Evolutionary conservation across 306 rosid species (phyloP).

Genomic region (Pyrus betulifolia): DNA sequence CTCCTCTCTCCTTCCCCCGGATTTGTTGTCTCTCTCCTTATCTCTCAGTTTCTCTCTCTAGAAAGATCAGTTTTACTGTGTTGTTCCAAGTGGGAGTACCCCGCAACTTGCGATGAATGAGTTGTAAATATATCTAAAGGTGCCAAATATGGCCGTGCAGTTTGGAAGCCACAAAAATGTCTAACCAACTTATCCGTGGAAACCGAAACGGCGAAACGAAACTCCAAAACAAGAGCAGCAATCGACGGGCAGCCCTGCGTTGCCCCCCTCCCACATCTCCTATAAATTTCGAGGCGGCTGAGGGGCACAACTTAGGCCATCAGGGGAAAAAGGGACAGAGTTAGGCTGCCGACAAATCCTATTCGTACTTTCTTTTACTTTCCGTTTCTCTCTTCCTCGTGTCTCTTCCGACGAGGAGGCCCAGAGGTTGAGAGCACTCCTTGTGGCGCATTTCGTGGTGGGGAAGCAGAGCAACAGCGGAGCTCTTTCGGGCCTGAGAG

Average conservation of each 20-base stretch:
- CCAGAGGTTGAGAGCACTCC: not conserved
- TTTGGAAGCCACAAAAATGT: conserved; percentile 31
- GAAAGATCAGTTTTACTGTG: too few species aligned
- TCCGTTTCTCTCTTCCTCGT: not conserved
- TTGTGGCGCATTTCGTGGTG: not conserved
- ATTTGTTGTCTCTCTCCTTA: too few species aligned
- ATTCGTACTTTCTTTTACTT: not conserved
- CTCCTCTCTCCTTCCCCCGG: too few species aligned
- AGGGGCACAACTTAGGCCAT: not conserved
- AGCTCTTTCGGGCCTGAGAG: not conserved
- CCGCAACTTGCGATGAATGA: too few species aligned
- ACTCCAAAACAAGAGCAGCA: not conserved
- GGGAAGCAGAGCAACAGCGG: too few species aligned
- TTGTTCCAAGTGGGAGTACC: too few species aligned
- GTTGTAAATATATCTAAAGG: not conserved
- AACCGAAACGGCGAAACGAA: not conserved
- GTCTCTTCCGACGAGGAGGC: conserved; percentile 12
- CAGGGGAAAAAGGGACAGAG: not conserved
- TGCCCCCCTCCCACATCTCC: not conserved
- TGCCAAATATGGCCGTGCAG: not conserved
- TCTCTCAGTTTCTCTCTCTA: too few species aligned
- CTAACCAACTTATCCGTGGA: conserved; percentile 12
- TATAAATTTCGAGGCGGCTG: not conserved
- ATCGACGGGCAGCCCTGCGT: not conserved
- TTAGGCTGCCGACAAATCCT: not conserved